These are phyloP conservation scores for Vanrija pseudolonga DNA, from an alignment of 1,284 basidiomycete genomes.

Conservation along the genomic window DNA sequence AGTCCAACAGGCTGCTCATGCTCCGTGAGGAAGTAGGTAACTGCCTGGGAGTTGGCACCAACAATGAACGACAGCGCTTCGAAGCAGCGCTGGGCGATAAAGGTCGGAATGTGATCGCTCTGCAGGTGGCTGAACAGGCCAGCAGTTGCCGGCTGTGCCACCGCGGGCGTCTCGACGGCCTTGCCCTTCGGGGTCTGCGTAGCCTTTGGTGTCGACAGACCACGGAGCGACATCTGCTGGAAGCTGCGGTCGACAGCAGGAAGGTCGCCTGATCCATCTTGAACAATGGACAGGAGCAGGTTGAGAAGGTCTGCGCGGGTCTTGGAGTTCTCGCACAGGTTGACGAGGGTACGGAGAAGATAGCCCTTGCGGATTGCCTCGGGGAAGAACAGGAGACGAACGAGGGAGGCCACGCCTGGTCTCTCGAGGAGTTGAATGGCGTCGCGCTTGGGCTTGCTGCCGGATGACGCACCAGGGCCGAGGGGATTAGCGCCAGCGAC, in stretches of 20 bases:
- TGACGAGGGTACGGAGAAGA: slow-evolving; percentile 85
- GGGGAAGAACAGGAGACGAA: slow-evolving; percentile 94
- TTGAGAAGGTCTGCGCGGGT: slow-evolving; percentile 91
- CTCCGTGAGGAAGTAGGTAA: slow-evolving; percentile 89
- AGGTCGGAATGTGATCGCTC: slow-evolving; percentile 78
- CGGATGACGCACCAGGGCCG: background rate
- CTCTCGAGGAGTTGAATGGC: slow-evolving; percentile 94
- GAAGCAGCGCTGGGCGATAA: slow-evolving; percentile 87
- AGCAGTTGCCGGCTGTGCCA: slow-evolving; percentile 44
- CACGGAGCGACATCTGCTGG: slow-evolving; percentile 79
- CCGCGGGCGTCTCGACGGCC: slow-evolving; percentile 49
- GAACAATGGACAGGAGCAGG: slow-evolving; percentile 82
- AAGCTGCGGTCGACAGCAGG: slow-evolving; percentile 91
- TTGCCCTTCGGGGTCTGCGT: slow-evolving; percentile 60
- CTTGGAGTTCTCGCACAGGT: slow-evolving; percentile 91
- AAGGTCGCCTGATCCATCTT: slow-evolving; percentile 91
- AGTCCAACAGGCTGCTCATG: slow-evolving; percentile 78
- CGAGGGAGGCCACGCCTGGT: slow-evolving; percentile 78
- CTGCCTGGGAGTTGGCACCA: slow-evolving; percentile 71
- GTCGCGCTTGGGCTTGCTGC: slow-evolving; percentile 59
- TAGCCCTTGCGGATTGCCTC: slow-evolving; percentile 80
- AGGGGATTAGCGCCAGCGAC: background rate
- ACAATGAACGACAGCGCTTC: slow-evolving; percentile 85
- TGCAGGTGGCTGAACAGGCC: slow-evolving; percentile 64
- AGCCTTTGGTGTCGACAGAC: slow-evolving; percentile 57